These are phyloP conservation scores for Brassica incana DNA, from an alignment of 345 rosid genomes.

Conservation along the genomic window DNA sequence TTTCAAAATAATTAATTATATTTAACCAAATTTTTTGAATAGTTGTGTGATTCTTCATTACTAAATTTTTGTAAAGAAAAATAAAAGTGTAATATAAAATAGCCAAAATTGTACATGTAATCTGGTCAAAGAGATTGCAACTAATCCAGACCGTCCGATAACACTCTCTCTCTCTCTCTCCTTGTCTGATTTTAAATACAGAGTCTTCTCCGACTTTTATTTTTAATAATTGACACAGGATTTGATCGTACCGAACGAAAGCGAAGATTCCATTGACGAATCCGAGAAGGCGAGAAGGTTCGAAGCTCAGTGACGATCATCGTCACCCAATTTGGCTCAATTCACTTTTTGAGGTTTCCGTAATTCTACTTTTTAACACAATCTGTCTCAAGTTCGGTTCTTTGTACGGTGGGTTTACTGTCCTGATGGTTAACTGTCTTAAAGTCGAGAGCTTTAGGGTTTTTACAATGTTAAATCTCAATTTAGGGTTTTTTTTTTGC, in stretches of 20 bases:
- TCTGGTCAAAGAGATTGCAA: background rate
- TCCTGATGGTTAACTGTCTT: background rate
- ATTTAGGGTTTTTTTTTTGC: background rate
- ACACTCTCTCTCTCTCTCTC: background rate
- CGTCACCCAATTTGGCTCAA: background rate
- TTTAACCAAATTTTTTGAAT: background rate
- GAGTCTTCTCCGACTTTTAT: background rate
- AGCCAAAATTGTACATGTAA: background rate
- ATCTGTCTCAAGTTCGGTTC: background rate
- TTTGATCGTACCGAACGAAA: constrained; percentile 16
- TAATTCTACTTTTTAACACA: background rate
- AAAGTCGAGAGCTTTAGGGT: background rate
- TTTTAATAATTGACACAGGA: background rate
- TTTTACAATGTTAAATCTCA: background rate
- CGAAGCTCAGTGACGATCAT: constrained; percentile 13
- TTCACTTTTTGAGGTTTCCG: background rate
- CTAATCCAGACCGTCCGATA: background rate
- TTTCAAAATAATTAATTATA: background rate
- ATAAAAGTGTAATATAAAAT: background rate
- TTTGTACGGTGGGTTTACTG: background rate
- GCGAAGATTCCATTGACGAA: constrained; percentile 12
- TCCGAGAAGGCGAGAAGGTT: background rate
- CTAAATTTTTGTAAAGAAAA: background rate
- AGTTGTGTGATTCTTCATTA: background rate
- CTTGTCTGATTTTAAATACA: background rate